A percentile compares a stretch with the other conserved stretches of the same genome.
phyloP scores from a whole-genome alignment of 148 eudicot species.

The Linanthus parryae region DNA sequence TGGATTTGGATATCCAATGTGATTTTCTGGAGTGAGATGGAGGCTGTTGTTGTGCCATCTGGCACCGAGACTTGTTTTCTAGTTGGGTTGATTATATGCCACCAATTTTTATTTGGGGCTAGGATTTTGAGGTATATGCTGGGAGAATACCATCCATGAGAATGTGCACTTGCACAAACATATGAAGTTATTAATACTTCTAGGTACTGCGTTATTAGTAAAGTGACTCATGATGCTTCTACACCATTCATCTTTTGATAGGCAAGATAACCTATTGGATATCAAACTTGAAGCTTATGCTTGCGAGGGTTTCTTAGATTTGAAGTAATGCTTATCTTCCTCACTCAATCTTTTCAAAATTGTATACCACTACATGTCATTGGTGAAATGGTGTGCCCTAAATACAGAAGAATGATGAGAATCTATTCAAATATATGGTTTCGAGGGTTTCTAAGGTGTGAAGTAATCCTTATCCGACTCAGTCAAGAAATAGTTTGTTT shows the following conservation, averaged over 20 bases:
- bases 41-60: constrained; percentile 12
- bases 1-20: constrained; percentile 8
- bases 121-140: neutral
- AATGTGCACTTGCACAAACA: neutral
- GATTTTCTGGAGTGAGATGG: constrained; percentile 11
- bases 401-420: too few species aligned
- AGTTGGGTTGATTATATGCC: neutral
- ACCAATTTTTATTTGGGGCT: neutral
- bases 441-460: too few species aligned
- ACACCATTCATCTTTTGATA: neutral
- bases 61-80: constrained; percentile 8
- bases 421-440: too few species aligned
- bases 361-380: too few species aligned
- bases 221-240: neutral
- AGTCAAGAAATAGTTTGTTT: too few species aligned
- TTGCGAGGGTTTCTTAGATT: too few species aligned
- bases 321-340: too few species aligned
- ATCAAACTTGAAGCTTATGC: too few species aligned
- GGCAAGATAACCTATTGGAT: neutral
- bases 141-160: neutral
- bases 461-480: too few species aligned
- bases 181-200: neutral
- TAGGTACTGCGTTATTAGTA: neutral
- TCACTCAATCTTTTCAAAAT: too few species aligned
- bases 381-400: too few species aligned